Evolutionary conservation across 129 eudicot genomes (phyloP).

Genomic region (Artemisia argyi): DNA sequence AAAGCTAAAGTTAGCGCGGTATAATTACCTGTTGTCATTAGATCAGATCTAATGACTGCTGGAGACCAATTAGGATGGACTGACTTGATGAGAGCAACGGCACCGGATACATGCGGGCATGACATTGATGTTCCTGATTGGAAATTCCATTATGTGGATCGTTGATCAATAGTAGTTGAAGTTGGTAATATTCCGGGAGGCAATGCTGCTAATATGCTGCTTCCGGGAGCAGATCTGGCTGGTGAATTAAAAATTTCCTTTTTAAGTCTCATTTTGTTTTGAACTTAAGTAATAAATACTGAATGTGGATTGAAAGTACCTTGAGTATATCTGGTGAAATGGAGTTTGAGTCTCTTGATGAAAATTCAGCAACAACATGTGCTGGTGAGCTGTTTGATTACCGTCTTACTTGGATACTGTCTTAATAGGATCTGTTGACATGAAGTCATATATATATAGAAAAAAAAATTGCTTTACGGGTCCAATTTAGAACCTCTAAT

Average conservation of each 20-base stretch:
- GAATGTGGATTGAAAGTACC: conserved; percentile 31
- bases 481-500: too few species aligned
- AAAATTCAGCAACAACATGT: conserved; percentile 58
- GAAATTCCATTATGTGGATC: conserved; percentile 55
- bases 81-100: conserved; percentile 68
- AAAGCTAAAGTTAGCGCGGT: conserved; percentile 6
- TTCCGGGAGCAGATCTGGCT: conserved; percentile 84
- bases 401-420: conserved; percentile 39
- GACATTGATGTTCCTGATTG: too few species aligned
- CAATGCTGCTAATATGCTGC: conserved; percentile 74
- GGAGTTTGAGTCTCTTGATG: conserved; percentile 79
- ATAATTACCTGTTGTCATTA: conserved; percentile 64
- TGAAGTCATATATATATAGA: too few species aligned
- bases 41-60: conserved; percentile 71
- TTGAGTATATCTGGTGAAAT: conserved; percentile 67
- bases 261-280: neutral
- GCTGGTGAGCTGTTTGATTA: conserved; percentile 49
- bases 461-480: too few species aligned
- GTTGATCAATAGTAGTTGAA: conserved; percentile 22
- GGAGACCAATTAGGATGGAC: conserved; percentile 71
- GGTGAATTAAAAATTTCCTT: neutral
- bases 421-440: too few species aligned
- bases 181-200: conserved; percentile 61
- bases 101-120: conserved; percentile 34
- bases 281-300: neutral